Conservation (phyloP, 345 rosid species). For the Eucalyptus grandis region DNA sequence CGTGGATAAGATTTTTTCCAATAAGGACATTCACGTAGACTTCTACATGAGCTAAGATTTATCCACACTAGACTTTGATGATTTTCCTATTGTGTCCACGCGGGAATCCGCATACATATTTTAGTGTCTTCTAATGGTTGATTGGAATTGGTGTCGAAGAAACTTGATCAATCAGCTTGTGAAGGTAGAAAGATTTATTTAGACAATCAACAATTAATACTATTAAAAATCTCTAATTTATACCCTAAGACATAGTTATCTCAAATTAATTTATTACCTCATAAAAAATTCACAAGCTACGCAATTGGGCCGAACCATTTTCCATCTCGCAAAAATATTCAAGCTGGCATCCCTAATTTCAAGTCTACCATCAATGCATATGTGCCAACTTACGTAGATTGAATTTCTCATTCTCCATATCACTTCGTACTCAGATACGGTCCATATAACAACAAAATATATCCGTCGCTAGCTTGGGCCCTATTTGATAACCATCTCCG, state of each 20-base stretch:
- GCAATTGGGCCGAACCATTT: accelerated
- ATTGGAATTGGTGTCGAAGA: neutral
- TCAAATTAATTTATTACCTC: no score
- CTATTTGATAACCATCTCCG: accelerated
- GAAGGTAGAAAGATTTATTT: neutral
- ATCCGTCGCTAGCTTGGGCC: accelerated
- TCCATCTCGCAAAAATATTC: no score
- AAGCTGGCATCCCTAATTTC: no score
- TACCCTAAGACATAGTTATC: neutral
- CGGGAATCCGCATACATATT: neutral
- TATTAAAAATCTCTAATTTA: neutral
- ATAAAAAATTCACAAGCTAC: no score
- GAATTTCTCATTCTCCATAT: no score
- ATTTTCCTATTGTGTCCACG: neutral
- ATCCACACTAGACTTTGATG: neutral
- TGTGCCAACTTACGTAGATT: no score
- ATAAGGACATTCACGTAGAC: neutral
- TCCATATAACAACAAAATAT: no score
- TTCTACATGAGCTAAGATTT: neutral
- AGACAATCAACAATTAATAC: neutral
- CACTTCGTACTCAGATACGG: accelerated
- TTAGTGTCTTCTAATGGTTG: neutral
- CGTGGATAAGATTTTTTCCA: neutral
- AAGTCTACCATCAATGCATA: no score
- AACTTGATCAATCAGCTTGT: neutral